Base-by-base conservation (phyloP, 345 rosid genomes). In the Hypericum androsaemum region DNA sequence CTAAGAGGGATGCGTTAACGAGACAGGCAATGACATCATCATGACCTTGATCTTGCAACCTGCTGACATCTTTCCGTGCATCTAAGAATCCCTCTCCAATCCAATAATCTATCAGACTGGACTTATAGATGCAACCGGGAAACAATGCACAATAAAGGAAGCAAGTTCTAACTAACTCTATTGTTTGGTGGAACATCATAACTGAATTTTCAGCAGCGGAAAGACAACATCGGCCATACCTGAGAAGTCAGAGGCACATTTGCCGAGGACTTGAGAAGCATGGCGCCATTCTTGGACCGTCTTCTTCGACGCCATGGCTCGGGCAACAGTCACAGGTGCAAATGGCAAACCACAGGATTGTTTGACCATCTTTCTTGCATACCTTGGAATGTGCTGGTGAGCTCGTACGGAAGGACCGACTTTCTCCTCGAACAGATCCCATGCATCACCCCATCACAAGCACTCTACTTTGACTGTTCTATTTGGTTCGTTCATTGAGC, bases 301-400 rank as follows among this genome's bases (percentile, higher is more conserved):
- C n/a, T n/a, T n/a, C n/a, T n/a, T n/a, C n/a, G n/a, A n/a, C n/a
- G n/a, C n/a, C n/a, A n/a, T n/a, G n/a, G n/a, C n/a, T n/a, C n/a
- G 17, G 3, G 52, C 66, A 9, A 60, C 36, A 0, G 58, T 43
- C 10, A 71, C 5, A 7, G 42, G 53, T 7, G 68, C 60, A 22
- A 68, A 61, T 2, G 72, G 64, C 50, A 68, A 12, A 36, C 68
- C 68, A 0, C 50, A 15, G 39, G 67, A 68, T 12, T 52, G 44
- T 43, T 17, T 9, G 5, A 47, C 68, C 12, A 54, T 50, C 14
- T 6, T 35, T 58, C 59, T 15, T 5, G 61, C 68, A 7, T 58
- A 50, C 17, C 8, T 7, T 2, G 50, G 54, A 0, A 68, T 63
- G 3, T 40, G 41, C 5, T 16, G 45, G 59, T 63, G 50, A 12